Base-by-base conservation (phyloP, 2,329 filamentous ascomycete species). In the Fusarium sp. region DNA sequence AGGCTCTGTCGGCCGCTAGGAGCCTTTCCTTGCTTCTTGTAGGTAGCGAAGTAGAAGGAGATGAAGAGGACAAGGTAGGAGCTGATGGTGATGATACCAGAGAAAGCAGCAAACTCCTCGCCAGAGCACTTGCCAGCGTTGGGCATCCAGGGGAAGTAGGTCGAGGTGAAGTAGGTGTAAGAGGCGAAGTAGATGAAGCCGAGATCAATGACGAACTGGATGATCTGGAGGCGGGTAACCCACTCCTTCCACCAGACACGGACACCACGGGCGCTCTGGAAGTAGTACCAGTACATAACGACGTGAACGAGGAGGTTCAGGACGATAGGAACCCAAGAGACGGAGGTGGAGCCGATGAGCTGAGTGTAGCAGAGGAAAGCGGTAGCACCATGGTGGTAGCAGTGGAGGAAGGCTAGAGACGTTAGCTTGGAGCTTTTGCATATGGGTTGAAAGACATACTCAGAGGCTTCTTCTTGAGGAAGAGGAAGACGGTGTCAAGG, bases 261-360 rank as follows among this genome's bases (percentile, higher is more conserved):
- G 82, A 98, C 90, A 75, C 96, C 96, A 75, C 95, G 94, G 58
- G 95, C 94, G 79, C 93, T 95, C 88, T 98, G 95, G 91, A 98
- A 98, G 89, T 98, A 98, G 90, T 98, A 98, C 94, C 94, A 98
- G 91, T 98, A 98, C 95, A 98, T 98, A 80, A 98, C 92, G 63
- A 98, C 95, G 84, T 98, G 95, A 58, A 98, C 95, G 70, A 89
- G 90, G 78, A 98, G 84, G 88, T 98, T 98, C 76, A 98, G 89
- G 57, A 90, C 91, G 80, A 98, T 98, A 69, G 92, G 91, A 59
- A 97, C 93, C 95, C 95, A 98, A 66, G 94, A 97, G 61, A 98
- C 95, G 45, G 95, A 88, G 47, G 95, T 98, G 78, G 93, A 89
- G 74, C 95, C 95, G 77, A 97, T 91, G 73, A 98, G 90, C 85